These are phyloP conservation scores for Heliamphora exappendiculata DNA, from an alignment of 148 eudicot species.

Conservation along the genomic window DNA sequence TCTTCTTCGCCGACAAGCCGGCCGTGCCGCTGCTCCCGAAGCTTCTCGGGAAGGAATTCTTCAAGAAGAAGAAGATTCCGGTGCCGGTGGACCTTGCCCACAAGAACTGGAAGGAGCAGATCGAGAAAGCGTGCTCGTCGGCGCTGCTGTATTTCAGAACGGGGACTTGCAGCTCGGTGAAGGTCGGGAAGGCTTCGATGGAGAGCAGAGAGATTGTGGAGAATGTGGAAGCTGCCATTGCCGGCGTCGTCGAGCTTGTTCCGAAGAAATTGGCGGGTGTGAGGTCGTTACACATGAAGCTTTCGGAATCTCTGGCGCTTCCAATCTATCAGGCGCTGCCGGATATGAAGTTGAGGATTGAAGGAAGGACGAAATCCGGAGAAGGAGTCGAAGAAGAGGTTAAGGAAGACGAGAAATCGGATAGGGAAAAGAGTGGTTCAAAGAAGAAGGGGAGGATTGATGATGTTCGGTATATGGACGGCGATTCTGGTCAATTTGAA, in stretches of 20 bases:
- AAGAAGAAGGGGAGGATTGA: slow-evolving; percentile 73
- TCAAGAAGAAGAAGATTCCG: slow-evolving; percentile 78
- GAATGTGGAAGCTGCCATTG: slow-evolving; percentile 53
- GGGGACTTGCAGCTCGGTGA: slow-evolving; percentile 74
- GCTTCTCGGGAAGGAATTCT: slow-evolving; percentile 39
- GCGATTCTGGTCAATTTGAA: slow-evolving; percentile 13
- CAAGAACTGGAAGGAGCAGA: slow-evolving; percentile 70
- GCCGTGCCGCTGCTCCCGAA: slow-evolving; percentile 27
- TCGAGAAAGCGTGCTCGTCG: slow-evolving; percentile 48
- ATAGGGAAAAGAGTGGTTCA: slow-evolving; percentile 16
- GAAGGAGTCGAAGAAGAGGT: slow-evolving; percentile 12
- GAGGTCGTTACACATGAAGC: slow-evolving; percentile 70
- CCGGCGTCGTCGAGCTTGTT: slow-evolving; percentile 47
- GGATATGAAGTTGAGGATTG: slow-evolving; percentile 53
- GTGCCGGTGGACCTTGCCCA: slow-evolving; percentile 55
- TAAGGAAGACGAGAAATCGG: slow-evolving; percentile 12
- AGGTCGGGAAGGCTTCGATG: slow-evolving; percentile 57
- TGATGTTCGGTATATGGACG: slow-evolving; percentile 79
- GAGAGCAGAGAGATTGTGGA: slow-evolving; percentile 42
- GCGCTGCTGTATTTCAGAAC: slow-evolving; percentile 52
- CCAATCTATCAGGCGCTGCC: slow-evolving; percentile 77
- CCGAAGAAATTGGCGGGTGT: slow-evolving; percentile 66
- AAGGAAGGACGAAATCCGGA: slow-evolving; percentile 16
- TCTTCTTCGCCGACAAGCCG: slow-evolving; percentile 31
- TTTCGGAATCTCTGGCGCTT: slow-evolving; percentile 63